Percentiles rank a stretch among this genome's conserved stretches.
phyloP scores from a whole-genome alignment of 2,329 filamentous ascomycete genomes.

The Tolypocladium album region DNA sequence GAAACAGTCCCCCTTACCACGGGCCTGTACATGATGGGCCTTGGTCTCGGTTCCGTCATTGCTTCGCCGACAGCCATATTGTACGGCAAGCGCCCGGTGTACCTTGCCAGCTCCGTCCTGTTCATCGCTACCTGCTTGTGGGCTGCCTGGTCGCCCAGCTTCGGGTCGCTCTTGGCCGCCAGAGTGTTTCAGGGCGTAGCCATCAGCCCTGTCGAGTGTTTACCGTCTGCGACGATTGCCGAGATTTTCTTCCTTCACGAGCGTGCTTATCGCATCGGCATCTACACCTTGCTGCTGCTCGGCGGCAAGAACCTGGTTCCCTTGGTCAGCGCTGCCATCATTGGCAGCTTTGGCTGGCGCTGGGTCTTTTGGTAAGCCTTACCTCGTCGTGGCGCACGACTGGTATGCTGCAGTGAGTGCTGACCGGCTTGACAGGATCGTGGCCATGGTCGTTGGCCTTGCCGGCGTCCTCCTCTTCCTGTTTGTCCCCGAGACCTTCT shows the following conservation, averaged over 20 bases:
- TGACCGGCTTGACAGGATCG: conserved; percentile 46
- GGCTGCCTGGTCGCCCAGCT: conserved; percentile 78
- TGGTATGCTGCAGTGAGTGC: conserved; percentile 1
- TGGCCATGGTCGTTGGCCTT: conserved; percentile 68
- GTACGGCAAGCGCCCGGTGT: conserved; percentile 84
- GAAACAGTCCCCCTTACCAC: conserved; percentile 76
- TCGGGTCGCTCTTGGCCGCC: conserved; percentile 67
- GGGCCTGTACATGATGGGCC: conserved; percentile 86
- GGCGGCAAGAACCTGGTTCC: conserved; percentile 89
- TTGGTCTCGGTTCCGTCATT: conserved; percentile 75
- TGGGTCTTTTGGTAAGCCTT: conserved; percentile 72
- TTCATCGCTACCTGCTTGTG: conserved; percentile 70
- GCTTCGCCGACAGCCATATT: conserved; percentile 86
- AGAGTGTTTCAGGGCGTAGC: conserved; percentile 81
- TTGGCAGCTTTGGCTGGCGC: conserved; percentile 68
- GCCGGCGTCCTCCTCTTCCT: conserved; percentile 67
- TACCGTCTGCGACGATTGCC: conserved; percentile 87
- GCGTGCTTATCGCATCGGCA: conserved; percentile 81
- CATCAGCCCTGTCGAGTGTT: conserved; percentile 81
- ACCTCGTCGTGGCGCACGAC: not conserved
- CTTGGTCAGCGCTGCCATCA: conserved; percentile 75
- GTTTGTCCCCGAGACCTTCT: conserved; percentile 92
- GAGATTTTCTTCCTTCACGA: conserved; percentile 97
- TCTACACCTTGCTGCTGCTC: conserved; percentile 81
- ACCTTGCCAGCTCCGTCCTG: conserved; percentile 65